These are phyloP conservation scores for Colletotrichum tropicicola DNA, from an alignment of 2,329 filamentous ascomycete genomes.

Conservation along the genomic window DNA sequence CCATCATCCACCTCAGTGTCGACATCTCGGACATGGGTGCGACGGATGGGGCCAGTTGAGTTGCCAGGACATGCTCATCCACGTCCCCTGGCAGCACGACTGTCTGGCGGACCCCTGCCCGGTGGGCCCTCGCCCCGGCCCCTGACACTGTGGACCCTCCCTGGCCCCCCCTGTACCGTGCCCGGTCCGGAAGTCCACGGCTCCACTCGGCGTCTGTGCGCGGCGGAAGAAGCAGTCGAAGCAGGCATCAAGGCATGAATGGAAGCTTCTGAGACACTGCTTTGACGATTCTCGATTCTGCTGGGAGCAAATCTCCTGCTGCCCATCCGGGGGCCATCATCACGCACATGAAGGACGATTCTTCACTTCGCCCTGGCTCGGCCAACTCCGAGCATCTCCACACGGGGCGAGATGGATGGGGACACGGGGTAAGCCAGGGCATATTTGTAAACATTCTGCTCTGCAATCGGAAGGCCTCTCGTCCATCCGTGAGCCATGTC, in stretches of 20 bases:
- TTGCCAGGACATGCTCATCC: no score
- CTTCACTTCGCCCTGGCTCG: constrained; percentile 6
- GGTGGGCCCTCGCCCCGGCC: background rate
- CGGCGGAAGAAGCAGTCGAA: constrained; percentile 14
- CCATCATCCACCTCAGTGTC: no score
- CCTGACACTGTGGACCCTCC: constrained; percentile 2
- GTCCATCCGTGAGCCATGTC: background rate
- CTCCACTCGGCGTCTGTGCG: constrained; percentile 25
- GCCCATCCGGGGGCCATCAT: background rate
- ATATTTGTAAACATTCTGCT: background rate
- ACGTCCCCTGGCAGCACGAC: no score
- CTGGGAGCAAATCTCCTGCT: background rate
- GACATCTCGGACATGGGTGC: background rate
- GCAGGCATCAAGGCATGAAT: constrained; percentile 24
- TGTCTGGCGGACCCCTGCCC: no score
- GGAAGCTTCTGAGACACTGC: constrained; percentile 29
- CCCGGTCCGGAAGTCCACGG: constrained; percentile 17
- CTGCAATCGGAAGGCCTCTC: background rate
- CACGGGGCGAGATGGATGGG: background rate
- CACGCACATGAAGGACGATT: background rate
- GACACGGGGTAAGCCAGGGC: constrained; percentile 6
- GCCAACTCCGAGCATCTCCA: constrained; percentile 24
- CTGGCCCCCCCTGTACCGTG: constrained; percentile 7
- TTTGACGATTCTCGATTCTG: constrained; percentile 11
- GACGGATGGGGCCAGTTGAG: no score